Evolutionary conservation across 306 rosid genomes (phyloP).

Genomic region (Myrica gale): DNA sequence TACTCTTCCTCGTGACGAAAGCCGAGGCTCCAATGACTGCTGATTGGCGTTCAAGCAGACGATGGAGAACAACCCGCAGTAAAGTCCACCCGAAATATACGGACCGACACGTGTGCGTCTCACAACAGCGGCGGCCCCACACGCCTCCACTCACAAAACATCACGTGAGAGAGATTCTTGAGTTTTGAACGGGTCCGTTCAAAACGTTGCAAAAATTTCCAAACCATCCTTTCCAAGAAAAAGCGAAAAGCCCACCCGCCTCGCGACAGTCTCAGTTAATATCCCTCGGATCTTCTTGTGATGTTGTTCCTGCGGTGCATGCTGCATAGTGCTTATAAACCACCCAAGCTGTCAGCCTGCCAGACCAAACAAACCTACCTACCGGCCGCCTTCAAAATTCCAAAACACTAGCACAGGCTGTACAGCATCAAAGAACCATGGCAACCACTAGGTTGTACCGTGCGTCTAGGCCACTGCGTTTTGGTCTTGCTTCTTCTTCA

Average conservation of each 20-base stretch:
- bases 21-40: not conserved
- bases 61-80: not conserved
- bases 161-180: not conserved
- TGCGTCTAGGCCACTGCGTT: constrained; percentile 20
- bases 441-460: constrained; percentile 35
- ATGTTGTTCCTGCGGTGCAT: not conserved
- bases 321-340: not conserved
- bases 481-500: constrained; percentile 22
- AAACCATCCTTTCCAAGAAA: constrained; percentile 20
- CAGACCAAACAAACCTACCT: not conserved
- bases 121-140: not conserved
- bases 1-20: not conserved
- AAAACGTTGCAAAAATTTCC: not conserved
- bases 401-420: too few species aligned
- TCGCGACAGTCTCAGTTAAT: constrained; percentile 29
- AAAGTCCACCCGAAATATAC: not conserved
- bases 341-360: not conserved
- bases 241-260: constrained; percentile 2
- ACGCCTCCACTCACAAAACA: not conserved
- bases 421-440: constrained; percentile 18
- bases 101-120: not conserved
- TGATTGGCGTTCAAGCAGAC: not conserved
- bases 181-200: not conserved
- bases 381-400: not conserved
- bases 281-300: constrained; percentile 38